phyloP scores from a whole-genome alignment of 2,329 filamentous ascomycete genomes.

The Falciphora oryzae region DNA sequence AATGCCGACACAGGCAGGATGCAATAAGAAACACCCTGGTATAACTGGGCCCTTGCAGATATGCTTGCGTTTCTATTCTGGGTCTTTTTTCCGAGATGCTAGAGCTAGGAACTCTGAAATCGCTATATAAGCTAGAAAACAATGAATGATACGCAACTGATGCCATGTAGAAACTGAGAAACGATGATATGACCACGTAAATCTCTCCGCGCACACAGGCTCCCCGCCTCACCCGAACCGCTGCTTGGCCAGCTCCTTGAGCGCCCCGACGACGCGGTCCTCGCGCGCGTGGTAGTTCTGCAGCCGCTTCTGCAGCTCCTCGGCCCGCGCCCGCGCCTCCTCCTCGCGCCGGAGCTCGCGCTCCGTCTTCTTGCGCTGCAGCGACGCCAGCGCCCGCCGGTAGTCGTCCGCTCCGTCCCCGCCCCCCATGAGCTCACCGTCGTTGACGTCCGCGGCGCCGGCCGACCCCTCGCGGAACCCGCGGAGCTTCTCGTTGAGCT shows the following conservation, averaged over 20 bases:
- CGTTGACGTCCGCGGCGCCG: slow-evolving; percentile 57
- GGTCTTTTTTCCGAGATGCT: too few species aligned
- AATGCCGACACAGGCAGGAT: too few species aligned
- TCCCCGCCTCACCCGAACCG: slow-evolving; percentile 6
- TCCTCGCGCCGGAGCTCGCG: slow-evolving; percentile 79
- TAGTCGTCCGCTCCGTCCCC: slow-evolving; percentile 60
- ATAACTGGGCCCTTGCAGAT: too few species aligned
- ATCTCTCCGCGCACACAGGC: too few species aligned
- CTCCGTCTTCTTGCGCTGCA: slow-evolving; percentile 74
- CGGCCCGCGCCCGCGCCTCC: slow-evolving; percentile 14
- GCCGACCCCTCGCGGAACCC: slow-evolving; percentile 66
- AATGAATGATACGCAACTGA: too few species aligned
- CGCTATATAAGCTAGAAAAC: too few species aligned
- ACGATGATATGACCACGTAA: too few species aligned
- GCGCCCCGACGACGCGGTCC: slow-evolving; percentile 7
- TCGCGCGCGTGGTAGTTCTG: slow-evolving; percentile 6
- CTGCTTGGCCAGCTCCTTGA: slow-evolving; percentile 10
- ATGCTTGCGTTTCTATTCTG: too few species aligned
- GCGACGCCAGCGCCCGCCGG: slow-evolving; percentile 58
- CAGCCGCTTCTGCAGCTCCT: slow-evolving; percentile 6
- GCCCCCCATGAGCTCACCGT: slow-evolving; percentile 73
- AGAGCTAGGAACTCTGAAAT: too few species aligned
- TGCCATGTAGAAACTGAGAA: too few species aligned
- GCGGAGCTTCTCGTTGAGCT: slow-evolving; percentile 65
- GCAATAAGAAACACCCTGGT: too few species aligned